A percentile compares a stretch with the other conserved stretches of the same genome.
phyloP scores from a whole-genome alignment of 2,329 filamentous ascomycete genomes.

The Colletotrichum graminicola region DNA sequence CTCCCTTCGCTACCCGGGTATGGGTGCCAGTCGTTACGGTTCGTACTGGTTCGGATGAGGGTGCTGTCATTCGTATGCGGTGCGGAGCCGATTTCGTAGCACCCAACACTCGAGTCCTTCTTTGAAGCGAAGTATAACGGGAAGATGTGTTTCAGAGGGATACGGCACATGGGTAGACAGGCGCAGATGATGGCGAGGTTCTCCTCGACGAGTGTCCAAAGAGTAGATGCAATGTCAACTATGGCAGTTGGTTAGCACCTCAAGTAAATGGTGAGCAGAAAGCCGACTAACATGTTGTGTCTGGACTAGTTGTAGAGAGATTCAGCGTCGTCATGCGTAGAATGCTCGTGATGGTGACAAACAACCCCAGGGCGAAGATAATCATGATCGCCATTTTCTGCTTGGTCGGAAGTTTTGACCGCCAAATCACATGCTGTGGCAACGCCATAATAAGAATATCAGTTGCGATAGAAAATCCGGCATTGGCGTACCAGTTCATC shows the following conservation, averaged over 20 bases:
- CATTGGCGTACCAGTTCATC: constrained; percentile 41
- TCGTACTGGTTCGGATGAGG: constrained; percentile 43
- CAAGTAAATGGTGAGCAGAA: background rate
- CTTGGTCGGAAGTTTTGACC: constrained; percentile 55
- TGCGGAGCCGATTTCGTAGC: constrained; percentile 32
- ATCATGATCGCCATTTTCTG: constrained; percentile 57
- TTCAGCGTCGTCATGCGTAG: constrained; percentile 56
- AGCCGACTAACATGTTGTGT: constrained; percentile 51
- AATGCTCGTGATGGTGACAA: constrained; percentile 58
- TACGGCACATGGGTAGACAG: constrained; percentile 50
- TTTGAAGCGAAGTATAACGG: constrained; percentile 49
- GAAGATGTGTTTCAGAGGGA: constrained; percentile 53
- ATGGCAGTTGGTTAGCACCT: constrained; percentile 45
- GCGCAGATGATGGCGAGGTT: constrained; percentile 46
- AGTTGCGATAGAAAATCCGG: constrained; percentile 41
- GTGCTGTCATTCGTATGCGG: constrained; percentile 26
- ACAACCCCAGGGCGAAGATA: constrained; percentile 57
- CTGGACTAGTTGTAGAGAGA: constrained; percentile 54
- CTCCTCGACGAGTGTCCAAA: constrained; percentile 46
- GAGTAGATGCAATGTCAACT: constrained; percentile 43
- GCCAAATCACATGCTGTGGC: constrained; percentile 57
- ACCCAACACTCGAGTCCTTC: constrained; percentile 25
- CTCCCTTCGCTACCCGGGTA: constrained; percentile 50
- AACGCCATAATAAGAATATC: constrained; percentile 43
- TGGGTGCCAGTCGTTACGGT: constrained; percentile 50